Evolutionary conservation across 805 yeast species (phyloP), one percentile per base, ranked within the genome.

Genomic region (Wilhelminamyces savonicus): DNA sequence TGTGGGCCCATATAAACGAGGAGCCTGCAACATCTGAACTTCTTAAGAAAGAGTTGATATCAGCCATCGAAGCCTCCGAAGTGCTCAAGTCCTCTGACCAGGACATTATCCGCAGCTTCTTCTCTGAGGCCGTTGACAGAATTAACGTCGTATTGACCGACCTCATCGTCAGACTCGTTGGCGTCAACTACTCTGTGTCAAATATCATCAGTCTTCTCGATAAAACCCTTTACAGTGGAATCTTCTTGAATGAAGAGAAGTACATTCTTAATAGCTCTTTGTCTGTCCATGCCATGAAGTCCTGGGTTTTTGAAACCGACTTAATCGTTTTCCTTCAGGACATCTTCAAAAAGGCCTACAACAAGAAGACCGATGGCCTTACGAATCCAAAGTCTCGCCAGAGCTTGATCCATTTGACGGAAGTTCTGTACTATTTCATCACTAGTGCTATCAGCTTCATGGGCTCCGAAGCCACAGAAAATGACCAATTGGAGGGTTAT

Each of bases 271-370:
- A 47, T 15, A 48, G n/a, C n/a, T n/a, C n/a, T n/a, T n/a, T n/a
- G n/a, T n/a, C n/a, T n/a, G n/a, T n/a, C n/a, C n/a, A n/a, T n/a
- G n/a, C n/a, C 1, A 37, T 42, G 4, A 54, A 58, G 23, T 65
- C 68, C 9, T 76, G 82, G 82, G 57, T 72, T 21, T 62, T 67
- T 16, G 64, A 62, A 16, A 49, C 70, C 15, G 58, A 59, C 13
- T 44, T 63, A 23, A 41, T 71, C 13, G 30, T 60, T 6, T 34
- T 48, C 10, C 43, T 71, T 4, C 75, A 74, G 41, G 58, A 60
- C 8, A 35, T 67, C 3, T 68, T 64, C 36, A 54, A 54, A 7
- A 53, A 54, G 16, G 35, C 35, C 24, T 24, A 23, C 39, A 39
- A 34, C 4, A 15, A 14, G 13, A 37, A 41, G 24, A 19, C 40